Percentiles rank a stretch among this genome's conserved stretches.
Evolutionary conservation across 805 yeast genomes (phyloP).

Genomic region (Wickerhamiella domercqiae): DNA sequence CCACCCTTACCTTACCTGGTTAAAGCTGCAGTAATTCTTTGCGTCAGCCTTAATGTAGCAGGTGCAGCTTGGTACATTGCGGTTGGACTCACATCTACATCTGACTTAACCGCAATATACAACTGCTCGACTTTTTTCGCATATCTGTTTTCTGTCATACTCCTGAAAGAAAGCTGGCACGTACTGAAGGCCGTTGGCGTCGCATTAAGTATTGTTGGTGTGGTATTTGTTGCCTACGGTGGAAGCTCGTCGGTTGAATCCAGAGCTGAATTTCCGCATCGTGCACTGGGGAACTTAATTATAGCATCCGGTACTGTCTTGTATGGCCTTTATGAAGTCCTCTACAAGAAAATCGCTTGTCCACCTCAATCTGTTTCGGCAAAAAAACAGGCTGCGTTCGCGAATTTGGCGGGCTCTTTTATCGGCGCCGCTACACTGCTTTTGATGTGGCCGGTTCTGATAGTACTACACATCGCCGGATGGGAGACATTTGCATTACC

Average conservation of each 20-base stretch:
- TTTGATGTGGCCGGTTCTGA: slow-evolving; percentile 34
- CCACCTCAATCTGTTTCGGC: slow-evolving; percentile 54
- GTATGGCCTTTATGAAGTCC: slow-evolving; percentile 71
- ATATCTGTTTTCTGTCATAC: slow-evolving; percentile 64
- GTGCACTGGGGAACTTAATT: slow-evolving; percentile 53
- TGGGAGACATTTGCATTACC: slow-evolving; percentile 46
- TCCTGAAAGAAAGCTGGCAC: slow-evolving; percentile 50
- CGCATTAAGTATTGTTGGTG: slow-evolving; percentile 56
- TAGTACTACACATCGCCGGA: slow-evolving; percentile 37
- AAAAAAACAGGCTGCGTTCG: slow-evolving; percentile 62
- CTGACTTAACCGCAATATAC: slow-evolving; percentile 81
- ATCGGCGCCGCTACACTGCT: slow-evolving; percentile 45
- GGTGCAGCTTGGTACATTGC: slow-evolving; percentile 80
- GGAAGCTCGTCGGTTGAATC: slow-evolving; percentile 17
- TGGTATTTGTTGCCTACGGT: slow-evolving; percentile 56
- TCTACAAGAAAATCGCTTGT: slow-evolving; percentile 61
- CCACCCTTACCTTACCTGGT: slow-evolving; percentile 30
- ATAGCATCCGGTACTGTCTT: slow-evolving; percentile 60
- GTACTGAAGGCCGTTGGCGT: slow-evolving; percentile 55
- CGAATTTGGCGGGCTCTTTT: slow-evolving; percentile 56
- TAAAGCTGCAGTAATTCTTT: slow-evolving; percentile 30
- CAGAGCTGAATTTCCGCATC: slow-evolving; percentile 33
- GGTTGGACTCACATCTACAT: slow-evolving; percentile 62
- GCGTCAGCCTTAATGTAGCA: slow-evolving; percentile 51
- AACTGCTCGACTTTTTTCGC: slow-evolving; percentile 86